Conservation (phyloP, 78 protist species). For the Dictyostelium citrinum region DNA sequence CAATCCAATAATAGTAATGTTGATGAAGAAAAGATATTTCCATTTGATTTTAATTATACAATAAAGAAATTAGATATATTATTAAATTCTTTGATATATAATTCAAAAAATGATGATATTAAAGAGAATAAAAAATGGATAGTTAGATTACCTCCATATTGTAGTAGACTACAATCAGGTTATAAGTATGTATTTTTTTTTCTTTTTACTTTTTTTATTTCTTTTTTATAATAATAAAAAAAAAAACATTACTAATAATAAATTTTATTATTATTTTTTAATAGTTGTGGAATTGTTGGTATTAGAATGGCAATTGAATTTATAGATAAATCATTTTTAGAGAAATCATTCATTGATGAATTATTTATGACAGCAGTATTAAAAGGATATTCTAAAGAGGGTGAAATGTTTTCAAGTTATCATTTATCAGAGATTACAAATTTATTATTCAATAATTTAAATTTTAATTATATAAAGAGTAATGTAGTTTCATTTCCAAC, state of each 20-base stretch:
- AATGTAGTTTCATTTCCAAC: not conserved
- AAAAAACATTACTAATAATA: no score
- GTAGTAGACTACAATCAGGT: slow-evolving; percentile 13
- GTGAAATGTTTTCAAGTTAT: slow-evolving; percentile 36
- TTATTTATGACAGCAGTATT: not conserved
- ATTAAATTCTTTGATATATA: not conserved
- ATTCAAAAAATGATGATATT: not conserved
- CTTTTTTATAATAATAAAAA: no score
- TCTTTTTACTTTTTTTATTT: no score
- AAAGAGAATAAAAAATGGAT: not conserved
- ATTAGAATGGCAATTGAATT: slow-evolving; percentile 26
- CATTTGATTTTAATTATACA: slow-evolving; percentile 2
- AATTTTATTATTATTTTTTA: not conserved
- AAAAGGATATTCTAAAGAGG: slow-evolving; percentile 36
- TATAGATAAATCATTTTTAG: not conserved
- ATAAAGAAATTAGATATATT: not conserved
- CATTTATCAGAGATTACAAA: slow-evolving; percentile 2
- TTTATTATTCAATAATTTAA: not conserved
- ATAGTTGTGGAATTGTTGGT: slow-evolving; percentile 53
- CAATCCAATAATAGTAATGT: not conserved
- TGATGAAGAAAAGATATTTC: not conserved
- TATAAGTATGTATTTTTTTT: not conserved
- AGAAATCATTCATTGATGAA: not conserved
- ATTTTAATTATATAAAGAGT: not conserved
- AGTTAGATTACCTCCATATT: slow-evolving; percentile 6